Conservation (phyloP, 306 rosid genomes). For the Cicer arietinum region DNA sequence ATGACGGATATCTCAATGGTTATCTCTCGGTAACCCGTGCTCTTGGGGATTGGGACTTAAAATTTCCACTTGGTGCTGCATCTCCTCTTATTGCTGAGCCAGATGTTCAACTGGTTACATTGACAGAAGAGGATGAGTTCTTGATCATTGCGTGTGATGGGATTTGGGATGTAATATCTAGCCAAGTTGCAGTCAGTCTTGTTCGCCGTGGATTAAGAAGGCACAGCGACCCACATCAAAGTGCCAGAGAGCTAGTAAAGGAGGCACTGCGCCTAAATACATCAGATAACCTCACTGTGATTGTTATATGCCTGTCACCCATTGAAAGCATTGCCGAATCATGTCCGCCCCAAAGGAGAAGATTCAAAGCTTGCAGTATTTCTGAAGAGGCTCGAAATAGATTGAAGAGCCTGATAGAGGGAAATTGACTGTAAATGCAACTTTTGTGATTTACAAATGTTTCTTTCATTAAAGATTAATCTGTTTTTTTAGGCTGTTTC, state of each 20-base stretch:
- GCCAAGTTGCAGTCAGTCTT: constrained; percentile 86
- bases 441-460: constrained; percentile 35
- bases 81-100: constrained; percentile 94
- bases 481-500: constrained; percentile 67
- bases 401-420: constrained; percentile 67
- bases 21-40: constrained; percentile 79
- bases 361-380: constrained; percentile 62
- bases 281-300: constrained; percentile 81
- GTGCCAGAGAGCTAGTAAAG: constrained; percentile 77
- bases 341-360: constrained; percentile 53
- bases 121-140: constrained; percentile 87
- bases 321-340: constrained; percentile 53
- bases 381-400: constrained; percentile 68
- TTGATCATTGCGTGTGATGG: constrained; percentile 91
- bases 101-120: constrained; percentile 61
- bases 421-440: constrained; percentile 58
- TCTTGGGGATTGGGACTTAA: constrained; percentile 88
- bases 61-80: constrained; percentile 66
- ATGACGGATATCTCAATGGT: constrained; percentile 71
- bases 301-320: constrained; percentile 76
- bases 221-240: constrained; percentile 78
- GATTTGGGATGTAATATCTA: constrained; percentile 85
- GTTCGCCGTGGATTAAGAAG: constrained; percentile 84
- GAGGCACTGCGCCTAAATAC: constrained; percentile 81
- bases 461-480: constrained; percentile 42